Base-by-base conservation (phyloP, 768 basidiomycete species). In the Butyriboletus loyo region DNA sequence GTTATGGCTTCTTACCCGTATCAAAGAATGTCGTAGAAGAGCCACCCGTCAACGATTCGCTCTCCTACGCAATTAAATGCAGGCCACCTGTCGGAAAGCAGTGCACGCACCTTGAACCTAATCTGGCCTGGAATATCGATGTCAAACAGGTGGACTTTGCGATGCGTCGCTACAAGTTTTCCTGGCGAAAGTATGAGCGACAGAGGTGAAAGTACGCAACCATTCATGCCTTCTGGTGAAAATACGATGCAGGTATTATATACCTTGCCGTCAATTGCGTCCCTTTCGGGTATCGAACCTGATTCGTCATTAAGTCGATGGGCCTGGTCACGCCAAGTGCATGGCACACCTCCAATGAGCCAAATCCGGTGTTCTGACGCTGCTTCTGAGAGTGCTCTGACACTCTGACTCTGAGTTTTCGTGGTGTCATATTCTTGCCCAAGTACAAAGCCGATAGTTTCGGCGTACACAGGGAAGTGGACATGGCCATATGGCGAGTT, bases 61-160 rank as follows among this genome's bases (percentile, higher is more conserved):
- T 93, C 73, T 96, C 92, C 91, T 93, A 64, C 31, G 32, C 46
- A 37, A 58, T 57, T 47, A 49, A 54, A 41, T n/a, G 17, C 30
- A 36, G n/a, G 31, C 42, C 13, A 21, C 13, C 22, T 15, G 17
- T 22, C 27, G 6, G 6, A 40, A 28, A 41, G n/a, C 17, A 40
- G 36, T 11, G n/a, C 38, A 27, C 58, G 38, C 50, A 85, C 92
- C 77, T 90, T 91, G 79, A 94, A 94, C 19, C 70, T 90, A 66
- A 96, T 93, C 66, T 90, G 86, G 15, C 92, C 92, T 0, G 89
- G 89, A 46, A 99, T 96, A 64, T 98, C 93, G 55, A 98, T 98
- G 67, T 99, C 96, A 70, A 98, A 99, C 5, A 99, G 75, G 66
- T 99, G 97, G 2, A 98, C 81, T 70, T 99, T 99, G 48, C 96